These are phyloP conservation scores for Ophiostoma angusticollis DNA, from an alignment of 2,329 filamentous ascomycete species.

Conservation along the genomic window DNA sequence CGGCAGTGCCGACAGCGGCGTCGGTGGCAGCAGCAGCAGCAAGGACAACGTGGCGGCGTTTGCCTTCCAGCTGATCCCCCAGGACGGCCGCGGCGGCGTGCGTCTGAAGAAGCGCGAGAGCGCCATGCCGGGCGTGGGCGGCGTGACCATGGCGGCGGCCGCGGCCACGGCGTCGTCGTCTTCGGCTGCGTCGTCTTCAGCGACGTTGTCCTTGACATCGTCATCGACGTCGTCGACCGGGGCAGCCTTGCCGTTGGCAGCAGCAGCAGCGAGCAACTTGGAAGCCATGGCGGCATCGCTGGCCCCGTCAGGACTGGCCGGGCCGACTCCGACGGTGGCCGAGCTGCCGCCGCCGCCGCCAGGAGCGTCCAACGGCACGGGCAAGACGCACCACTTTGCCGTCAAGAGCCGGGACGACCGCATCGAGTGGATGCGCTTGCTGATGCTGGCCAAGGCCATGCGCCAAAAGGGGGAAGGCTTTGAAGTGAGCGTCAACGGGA, in stretches of 20 bases:
- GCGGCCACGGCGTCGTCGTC: neutral
- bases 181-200: neutral
- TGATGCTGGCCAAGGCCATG: constrained; percentile 81
- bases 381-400: constrained; percentile 88
- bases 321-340: too few relatives aligned
- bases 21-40: constrained; percentile 28
- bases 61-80: constrained; percentile 73
- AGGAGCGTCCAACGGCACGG: constrained; percentile 42
- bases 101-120: constrained; percentile 41
- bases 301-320: constrained; percentile 13
- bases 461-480: constrained; percentile 76
- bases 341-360: constrained; percentile 26
- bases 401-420: constrained; percentile 77
- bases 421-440: constrained; percentile 93
- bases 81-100: constrained; percentile 41
- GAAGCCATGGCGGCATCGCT: neutral
- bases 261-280: too few relatives aligned
- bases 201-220: neutral
- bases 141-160: constrained; percentile 20
- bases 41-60: constrained; percentile 53
- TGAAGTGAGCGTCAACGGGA: constrained; percentile 70
- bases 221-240: constrained; percentile 2
- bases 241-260: constrained; percentile 15
- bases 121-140: constrained; percentile 20
- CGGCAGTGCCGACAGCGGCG: constrained; percentile 36